Conservation (phyloP, 2,329 filamentous ascomycete species). For the Xylariaceae sp. region DNA sequence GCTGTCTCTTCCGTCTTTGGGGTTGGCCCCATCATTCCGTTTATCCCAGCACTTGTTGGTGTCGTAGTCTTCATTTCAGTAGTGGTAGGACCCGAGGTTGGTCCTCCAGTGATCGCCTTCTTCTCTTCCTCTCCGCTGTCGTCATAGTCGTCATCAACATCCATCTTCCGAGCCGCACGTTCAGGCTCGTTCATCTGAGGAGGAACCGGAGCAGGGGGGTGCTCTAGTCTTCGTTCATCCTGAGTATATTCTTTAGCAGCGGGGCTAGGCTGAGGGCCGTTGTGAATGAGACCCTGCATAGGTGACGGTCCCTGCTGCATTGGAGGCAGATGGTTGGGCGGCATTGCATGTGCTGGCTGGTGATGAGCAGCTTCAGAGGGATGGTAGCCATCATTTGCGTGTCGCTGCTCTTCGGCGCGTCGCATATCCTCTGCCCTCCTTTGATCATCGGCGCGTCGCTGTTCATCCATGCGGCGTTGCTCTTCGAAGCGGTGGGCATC, state of each 20-base stretch:
- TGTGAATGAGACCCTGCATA: slow-evolving; percentile 49
- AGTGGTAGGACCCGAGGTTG: slow-evolving; percentile 38
- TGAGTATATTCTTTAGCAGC: slow-evolving; percentile 48
- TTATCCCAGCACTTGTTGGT: slow-evolving; percentile 44
- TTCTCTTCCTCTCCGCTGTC: slow-evolving; percentile 87
- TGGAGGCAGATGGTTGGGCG: slow-evolving; percentile 53
- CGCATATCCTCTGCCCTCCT: slow-evolving; percentile 55
- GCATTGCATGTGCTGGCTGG: slow-evolving; percentile 58
- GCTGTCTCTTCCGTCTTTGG: slow-evolving; percentile 42
- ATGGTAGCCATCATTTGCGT: slow-evolving; percentile 76
- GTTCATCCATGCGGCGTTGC: slow-evolving; percentile 54
- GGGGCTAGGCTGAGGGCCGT: slow-evolving; percentile 41
- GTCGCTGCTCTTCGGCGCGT: slow-evolving; percentile 58
- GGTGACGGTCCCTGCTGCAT: slow-evolving; percentile 58
- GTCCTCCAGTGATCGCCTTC: slow-evolving; percentile 43
- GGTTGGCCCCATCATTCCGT: slow-evolving; percentile 40
- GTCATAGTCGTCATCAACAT: slow-evolving; percentile 96
- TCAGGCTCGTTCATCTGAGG: slow-evolving; percentile 67
- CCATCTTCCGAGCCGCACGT: slow-evolving; percentile 85
- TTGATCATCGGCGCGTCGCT: slow-evolving; percentile 48
- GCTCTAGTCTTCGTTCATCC: slow-evolving; percentile 55
- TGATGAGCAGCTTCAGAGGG: slow-evolving; percentile 92
- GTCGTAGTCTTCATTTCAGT: slow-evolving; percentile 50
- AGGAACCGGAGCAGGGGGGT: slow-evolving; percentile 38
- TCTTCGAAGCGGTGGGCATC: slow-evolving; percentile 65